Percentiles rank a stretch among this genome's conserved stretches.
phyloP scores from a whole-genome alignment of 2,329 filamentous ascomycete genomes.

The Aspergillus vadensis region DNA sequence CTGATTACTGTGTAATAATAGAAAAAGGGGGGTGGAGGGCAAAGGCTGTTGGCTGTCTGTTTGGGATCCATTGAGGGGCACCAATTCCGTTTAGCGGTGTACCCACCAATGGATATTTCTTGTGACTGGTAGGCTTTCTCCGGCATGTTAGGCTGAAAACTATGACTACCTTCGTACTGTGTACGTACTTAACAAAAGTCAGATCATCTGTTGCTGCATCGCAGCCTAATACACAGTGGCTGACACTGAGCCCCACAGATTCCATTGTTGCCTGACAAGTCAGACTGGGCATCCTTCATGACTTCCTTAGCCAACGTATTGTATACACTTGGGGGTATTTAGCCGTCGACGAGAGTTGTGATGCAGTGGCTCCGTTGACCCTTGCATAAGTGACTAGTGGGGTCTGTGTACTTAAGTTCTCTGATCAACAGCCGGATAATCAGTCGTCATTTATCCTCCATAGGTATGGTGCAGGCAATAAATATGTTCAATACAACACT shows the following conservation, averaged over 20 bases:
- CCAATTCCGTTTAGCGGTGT: slow-evolving; percentile 1
- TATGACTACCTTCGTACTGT: not conserved
- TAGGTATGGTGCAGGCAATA: not conserved
- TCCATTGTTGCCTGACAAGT: slow-evolving; percentile 12
- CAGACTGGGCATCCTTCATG: not conserved
- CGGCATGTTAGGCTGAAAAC: slow-evolving; percentile 18
- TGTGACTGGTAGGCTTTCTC: slow-evolving; percentile 6
- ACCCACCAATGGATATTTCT: slow-evolving; percentile 19
- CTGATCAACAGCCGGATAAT: not conserved
- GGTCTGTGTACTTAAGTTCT: not conserved
- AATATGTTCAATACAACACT: not conserved
- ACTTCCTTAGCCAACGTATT: not conserved
- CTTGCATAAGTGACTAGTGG: not conserved
- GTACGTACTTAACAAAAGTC: slow-evolving; percentile 1
- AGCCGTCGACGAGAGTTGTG: not conserved
- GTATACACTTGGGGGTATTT: not conserved
- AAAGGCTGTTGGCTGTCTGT: slow-evolving; percentile 6
- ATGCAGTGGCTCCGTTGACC: not conserved
- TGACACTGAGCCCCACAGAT: slow-evolving; percentile 6
- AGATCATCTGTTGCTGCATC: slow-evolving; percentile 9
- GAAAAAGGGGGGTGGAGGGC: slow-evolving; percentile 7
- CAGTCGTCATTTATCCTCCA: not conserved
- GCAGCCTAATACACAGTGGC: slow-evolving; percentile 7
- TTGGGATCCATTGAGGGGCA: slow-evolving; percentile 14
- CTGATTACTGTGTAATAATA: slow-evolving; percentile 11